Conservation (phyloP, 768 basidiomycete genomes). For the Mrakia hoshinonis region DNA sequence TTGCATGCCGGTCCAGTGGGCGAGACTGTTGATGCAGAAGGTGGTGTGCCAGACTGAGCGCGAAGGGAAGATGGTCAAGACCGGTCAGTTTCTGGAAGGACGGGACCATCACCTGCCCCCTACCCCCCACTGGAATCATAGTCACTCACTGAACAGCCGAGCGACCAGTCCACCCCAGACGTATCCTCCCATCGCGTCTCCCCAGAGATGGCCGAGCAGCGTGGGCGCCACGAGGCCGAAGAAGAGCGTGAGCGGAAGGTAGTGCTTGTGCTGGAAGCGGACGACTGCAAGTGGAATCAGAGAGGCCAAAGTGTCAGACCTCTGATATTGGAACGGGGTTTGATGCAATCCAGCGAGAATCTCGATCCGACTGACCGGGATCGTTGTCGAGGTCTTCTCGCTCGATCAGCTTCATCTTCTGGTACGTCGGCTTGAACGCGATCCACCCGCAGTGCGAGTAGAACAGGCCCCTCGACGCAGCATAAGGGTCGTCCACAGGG, state of each 20-base stretch:
- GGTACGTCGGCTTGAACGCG: conserved; percentile 64
- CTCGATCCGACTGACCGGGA: conserved; percentile 47
- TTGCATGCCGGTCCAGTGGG: conserved; percentile 73
- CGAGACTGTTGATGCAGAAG: conserved; percentile 46
- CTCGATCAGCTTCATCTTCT: conserved; percentile 56
- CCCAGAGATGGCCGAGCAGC: conserved; percentile 51
- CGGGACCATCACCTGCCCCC: too few relatives aligned
- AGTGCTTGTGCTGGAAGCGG: conserved; percentile 60
- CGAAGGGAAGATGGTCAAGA: conserved; percentile 52
- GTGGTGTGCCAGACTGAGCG: conserved; percentile 36
- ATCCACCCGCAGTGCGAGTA: conserved; percentile 83
- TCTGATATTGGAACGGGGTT: not conserved
- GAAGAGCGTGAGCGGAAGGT: conserved; percentile 54
- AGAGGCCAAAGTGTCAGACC: not conserved
- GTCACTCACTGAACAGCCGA: conserved; percentile 51
- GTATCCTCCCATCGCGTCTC: conserved; percentile 58
- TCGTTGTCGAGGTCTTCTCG: conserved; percentile 60
- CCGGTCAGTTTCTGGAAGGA: too few relatives aligned
- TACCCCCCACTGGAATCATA: conserved; percentile 50
- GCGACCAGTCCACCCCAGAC: conserved; percentile 65
- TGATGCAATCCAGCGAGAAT: too few relatives aligned
- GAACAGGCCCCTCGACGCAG: conserved; percentile 62
- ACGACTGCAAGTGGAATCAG: conserved; percentile 51
- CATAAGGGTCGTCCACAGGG: conserved; percentile 44
- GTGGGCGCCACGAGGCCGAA: conserved; percentile 56